Evolutionary conservation across 345 rosid species (phyloP).

Genomic region (Eucalyptus urophylla): DNA sequence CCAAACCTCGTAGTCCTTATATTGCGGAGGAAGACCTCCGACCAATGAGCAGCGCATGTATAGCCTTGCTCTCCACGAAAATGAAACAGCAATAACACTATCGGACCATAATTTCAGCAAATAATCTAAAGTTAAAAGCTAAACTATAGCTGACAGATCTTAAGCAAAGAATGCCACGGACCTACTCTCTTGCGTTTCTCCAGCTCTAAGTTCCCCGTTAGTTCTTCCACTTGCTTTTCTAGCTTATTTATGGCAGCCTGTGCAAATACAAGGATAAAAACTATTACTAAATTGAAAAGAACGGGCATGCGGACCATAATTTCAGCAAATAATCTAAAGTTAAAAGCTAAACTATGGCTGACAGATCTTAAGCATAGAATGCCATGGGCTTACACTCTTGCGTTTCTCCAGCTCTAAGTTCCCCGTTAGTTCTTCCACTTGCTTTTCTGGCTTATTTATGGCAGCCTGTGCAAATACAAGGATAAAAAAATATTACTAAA

Average conservation of each 20-base stretch:
- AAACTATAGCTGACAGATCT: background rate
- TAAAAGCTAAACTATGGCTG: background rate
- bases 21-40: background rate
- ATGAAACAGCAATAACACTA: background rate
- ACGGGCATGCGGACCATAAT: background rate
- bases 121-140: background rate
- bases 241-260: slow-evolving; percentile 96
- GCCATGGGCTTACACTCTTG: slow-evolving; percentile 45
- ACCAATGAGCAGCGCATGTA: background rate
- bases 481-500: background rate
- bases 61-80: background rate
- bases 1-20: background rate
- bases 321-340: background rate
- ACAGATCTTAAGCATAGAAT: background rate
- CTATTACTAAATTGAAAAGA: background rate
- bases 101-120: background rate
- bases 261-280: background rate
- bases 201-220: background rate
- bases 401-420: slow-evolving; percentile 92
- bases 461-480: slow-evolving; percentile 59
- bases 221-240: slow-evolving; percentile 92
- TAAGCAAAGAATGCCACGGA: background rate
- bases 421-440: slow-evolving; percentile 98
- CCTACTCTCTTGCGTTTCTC: slow-evolving; percentile 95
- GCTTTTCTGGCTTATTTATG: slow-evolving; percentile 91